These are phyloP conservation scores for Ascochyta fabae DNA, from an alignment of 2,329 filamentous ascomycete species.

Conservation along the genomic window DNA sequence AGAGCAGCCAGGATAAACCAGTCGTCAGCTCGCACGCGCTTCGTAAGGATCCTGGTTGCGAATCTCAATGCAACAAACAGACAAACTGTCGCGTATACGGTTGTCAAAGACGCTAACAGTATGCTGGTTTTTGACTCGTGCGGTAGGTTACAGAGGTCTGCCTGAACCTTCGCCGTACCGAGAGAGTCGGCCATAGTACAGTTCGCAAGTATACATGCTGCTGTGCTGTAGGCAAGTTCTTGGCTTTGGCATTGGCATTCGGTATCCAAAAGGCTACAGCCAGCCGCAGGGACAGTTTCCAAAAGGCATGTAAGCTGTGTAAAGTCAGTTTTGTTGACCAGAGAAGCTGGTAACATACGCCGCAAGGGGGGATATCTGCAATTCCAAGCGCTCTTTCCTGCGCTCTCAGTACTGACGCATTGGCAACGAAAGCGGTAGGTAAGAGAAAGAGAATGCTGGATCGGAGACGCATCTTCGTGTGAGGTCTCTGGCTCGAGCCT, in stretches of 20 bases:
- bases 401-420: not conserved
- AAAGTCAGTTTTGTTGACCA: not conserved
- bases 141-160: conserved; percentile 27
- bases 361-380: conserved; percentile 9
- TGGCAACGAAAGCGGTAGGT: not conserved
- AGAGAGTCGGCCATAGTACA: conserved; percentile 30
- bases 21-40: conserved; percentile 27
- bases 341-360: not conserved
- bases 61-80: conserved; percentile 23
- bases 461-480: not conserved
- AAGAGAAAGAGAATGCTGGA: not conserved
- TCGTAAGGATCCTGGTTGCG: conserved; percentile 22
- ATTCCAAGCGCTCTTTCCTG: conserved; percentile 3
- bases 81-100: conserved; percentile 22
- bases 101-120: conserved; percentile 16
- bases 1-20: conserved; percentile 27
- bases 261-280: conserved; percentile 20
- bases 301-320: not conserved
- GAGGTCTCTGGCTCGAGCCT: not conserved
- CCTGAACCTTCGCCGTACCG: conserved; percentile 30
- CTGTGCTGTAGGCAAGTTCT: conserved; percentile 14
- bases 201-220: conserved; percentile 27
- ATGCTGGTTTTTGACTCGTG: conserved; percentile 20
- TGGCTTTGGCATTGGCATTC: conserved; percentile 25
- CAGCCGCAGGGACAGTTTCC: conserved; percentile 14